Conservation (phyloP, 2,329 filamentous ascomycete species). For the Curvularia lunata region DNA sequence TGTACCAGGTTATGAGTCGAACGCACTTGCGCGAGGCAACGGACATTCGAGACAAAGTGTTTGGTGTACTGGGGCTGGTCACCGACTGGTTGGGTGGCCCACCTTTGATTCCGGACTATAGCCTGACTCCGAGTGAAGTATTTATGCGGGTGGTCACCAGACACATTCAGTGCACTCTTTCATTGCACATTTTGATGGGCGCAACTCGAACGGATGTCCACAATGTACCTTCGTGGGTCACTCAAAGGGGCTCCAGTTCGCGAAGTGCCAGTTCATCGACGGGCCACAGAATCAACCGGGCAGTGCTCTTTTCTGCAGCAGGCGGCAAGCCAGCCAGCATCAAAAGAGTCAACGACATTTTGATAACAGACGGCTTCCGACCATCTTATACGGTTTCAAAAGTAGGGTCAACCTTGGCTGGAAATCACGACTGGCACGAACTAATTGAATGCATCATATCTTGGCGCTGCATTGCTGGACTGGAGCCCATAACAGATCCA, state of each 20-base stretch:
- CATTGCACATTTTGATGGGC: conserved; percentile 3
- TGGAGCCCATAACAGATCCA: neutral
- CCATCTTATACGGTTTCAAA: neutral
- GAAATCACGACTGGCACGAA: neutral
- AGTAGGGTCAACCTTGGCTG: neutral
- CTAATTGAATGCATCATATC: neutral
- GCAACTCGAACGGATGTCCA: neutral
- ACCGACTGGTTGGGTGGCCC: conserved; percentile 15
- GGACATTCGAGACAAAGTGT: conserved; percentile 21
- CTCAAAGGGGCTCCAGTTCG: neutral
- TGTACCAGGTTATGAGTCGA: conserved; percentile 1
- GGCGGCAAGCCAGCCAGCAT: neutral
- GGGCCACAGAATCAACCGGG: neutral
- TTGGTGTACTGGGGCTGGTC: conserved; percentile 18
- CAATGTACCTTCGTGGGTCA: conserved; percentile 5
- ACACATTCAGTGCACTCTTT: neutral
- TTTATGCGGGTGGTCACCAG: neutral
- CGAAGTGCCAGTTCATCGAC: neutral
- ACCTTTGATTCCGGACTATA: conserved; percentile 12
- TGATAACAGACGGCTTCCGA: neutral
- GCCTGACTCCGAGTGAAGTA: conserved; percentile 3
- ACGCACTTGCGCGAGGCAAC: conserved; percentile 9
- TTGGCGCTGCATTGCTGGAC: neutral
- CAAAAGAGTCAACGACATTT: neutral
- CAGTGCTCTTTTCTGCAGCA: neutral